Evolutionary conservation across 495 filamentous ascomycete genomes (phyloP).

Genomic region (Oidiodendron maius): DNA sequence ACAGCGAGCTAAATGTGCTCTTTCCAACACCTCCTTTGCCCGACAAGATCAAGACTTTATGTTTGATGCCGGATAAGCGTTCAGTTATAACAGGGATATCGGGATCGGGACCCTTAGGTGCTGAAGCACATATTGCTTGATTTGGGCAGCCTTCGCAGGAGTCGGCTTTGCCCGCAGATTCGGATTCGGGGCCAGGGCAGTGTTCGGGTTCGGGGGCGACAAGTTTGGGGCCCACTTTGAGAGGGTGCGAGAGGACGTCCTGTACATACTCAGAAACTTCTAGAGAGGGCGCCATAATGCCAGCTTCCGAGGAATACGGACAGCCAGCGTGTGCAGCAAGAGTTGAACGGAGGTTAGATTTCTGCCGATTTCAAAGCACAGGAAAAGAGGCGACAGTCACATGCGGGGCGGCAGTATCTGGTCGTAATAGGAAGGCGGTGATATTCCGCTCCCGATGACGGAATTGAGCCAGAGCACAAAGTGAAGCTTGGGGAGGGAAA

Average conservation of each 20-base stretch:
- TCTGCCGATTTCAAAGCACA: background rate
- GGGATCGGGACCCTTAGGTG: constrained; percentile 93
- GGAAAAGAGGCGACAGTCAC: background rate
- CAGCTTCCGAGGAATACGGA: background rate
- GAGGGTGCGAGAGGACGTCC: constrained; percentile 59
- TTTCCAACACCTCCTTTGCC: constrained; percentile 98
- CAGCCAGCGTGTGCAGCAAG: background rate
- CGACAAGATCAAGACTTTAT: constrained; percentile 87
- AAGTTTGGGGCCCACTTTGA: constrained; percentile 68
- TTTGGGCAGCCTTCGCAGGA: constrained; percentile 94
- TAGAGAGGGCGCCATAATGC: constrained; percentile 61
- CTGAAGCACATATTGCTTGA: constrained; percentile 87
- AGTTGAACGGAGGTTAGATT: background rate
- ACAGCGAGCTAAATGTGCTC: constrained; percentile 80
- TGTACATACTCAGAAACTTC: constrained; percentile 59
- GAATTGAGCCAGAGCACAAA: background rate
- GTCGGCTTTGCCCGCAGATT: constrained; percentile 76
- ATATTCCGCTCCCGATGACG: background rate
- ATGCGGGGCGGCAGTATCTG: background rate
- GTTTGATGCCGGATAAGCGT: constrained; percentile 71
- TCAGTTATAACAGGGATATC: constrained; percentile 83
- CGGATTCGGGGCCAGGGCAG: constrained; percentile 90
- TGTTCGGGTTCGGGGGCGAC: constrained; percentile 95
- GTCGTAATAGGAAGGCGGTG: background rate
- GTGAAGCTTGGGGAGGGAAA: no score